Percentiles rank a stretch among this genome's conserved stretches.
phyloP scores from a whole-genome alignment of 176 grass and related monocot species.

The Olyra latifolia region DNA sequence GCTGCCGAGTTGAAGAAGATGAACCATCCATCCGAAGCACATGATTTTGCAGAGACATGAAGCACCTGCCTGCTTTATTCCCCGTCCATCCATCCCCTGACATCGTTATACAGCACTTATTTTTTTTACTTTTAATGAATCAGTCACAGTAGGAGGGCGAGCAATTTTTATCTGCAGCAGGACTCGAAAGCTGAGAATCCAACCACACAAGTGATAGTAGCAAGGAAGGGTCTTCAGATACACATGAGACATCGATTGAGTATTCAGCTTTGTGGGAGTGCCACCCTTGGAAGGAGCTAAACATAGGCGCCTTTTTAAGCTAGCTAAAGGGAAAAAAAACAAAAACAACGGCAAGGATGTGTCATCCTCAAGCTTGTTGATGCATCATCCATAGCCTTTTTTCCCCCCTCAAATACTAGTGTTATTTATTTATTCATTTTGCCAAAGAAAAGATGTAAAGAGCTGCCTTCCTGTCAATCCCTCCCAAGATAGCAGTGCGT shows the following conservation, averaged over 20 bases:
- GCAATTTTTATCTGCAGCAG: constrained; percentile 24
- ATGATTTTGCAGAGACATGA: constrained; percentile 38
- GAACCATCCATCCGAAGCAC: neutral
- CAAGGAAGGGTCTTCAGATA: constrained; percentile 17
- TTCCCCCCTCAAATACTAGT: neutral
- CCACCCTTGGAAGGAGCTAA: constrained; percentile 48
- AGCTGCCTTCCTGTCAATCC: neutral
- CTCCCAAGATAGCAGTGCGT: neutral
- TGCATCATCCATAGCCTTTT: neutral
- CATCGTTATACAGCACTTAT: too few species aligned
- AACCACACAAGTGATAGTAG: neutral
- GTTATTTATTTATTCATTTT: neutral
- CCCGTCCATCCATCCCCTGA: constrained; percentile 7
- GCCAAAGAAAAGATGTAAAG: neutral
- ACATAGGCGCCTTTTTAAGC: constrained; percentile 34
- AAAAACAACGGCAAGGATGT: constrained; percentile 26
- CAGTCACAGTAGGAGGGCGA: constrained; percentile 18
- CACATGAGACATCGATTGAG: neutral
- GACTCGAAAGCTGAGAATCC: constrained; percentile 13
- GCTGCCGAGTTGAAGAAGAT: too few species aligned
- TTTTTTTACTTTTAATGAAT: too few species aligned
- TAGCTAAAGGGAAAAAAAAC: constrained; percentile 6
- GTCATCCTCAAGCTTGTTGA: constrained; percentile 24
- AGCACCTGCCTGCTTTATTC: constrained; percentile 26
- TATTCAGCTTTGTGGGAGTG: too few species aligned